phyloP scores from a whole-genome alignment of 208 protist species.

The Novymonas esmeraldas region DNA sequence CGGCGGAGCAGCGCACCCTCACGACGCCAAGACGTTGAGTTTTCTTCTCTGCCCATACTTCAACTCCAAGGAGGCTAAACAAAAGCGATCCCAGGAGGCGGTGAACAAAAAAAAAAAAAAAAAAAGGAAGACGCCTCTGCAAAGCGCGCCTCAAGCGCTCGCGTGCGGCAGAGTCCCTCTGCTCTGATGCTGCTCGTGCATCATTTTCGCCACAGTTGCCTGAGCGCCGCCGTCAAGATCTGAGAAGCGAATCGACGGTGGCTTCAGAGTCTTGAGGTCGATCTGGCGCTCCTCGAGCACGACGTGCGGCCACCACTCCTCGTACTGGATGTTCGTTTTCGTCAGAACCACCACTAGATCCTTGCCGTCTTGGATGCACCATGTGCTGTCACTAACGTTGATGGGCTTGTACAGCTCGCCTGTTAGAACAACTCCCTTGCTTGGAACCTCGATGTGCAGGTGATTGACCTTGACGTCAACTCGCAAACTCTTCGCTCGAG shows the following conservation, averaged over 20 bases:
- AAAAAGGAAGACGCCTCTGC: background rate
- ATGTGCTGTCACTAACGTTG: slow-evolving; percentile 82
- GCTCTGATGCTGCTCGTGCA: slow-evolving; percentile 79
- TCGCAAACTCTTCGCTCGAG: slow-evolving; percentile 54
- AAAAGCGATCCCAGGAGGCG: too few species aligned
- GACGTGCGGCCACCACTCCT: slow-evolving; percentile 91
- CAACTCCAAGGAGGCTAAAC: too few species aligned
- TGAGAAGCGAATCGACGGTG: slow-evolving; percentile 70
- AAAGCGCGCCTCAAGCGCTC: slow-evolving; percentile 1
- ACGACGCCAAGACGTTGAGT: too few species aligned
- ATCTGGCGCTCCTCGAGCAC: slow-evolving; percentile 73
- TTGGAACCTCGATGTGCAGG: slow-evolving; percentile 54
- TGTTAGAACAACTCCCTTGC: slow-evolving; percentile 48
- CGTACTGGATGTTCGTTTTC: slow-evolving; percentile 84
- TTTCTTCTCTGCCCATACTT: too few species aligned
- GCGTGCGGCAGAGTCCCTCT: background rate
- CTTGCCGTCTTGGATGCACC: slow-evolving; percentile 78
- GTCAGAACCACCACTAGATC: slow-evolving; percentile 66
- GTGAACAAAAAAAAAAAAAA: background rate
- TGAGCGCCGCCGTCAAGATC: slow-evolving; percentile 84
- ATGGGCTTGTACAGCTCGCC: slow-evolving; percentile 81
- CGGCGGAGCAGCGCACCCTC: too few species aligned
- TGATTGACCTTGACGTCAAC: slow-evolving; percentile 54
- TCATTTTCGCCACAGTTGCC: slow-evolving; percentile 90
- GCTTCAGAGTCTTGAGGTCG: slow-evolving; percentile 89